Evolutionary conservation across 306 rosid species (phyloP).

Genomic region (Notholithocarpus densiflorus): DNA sequence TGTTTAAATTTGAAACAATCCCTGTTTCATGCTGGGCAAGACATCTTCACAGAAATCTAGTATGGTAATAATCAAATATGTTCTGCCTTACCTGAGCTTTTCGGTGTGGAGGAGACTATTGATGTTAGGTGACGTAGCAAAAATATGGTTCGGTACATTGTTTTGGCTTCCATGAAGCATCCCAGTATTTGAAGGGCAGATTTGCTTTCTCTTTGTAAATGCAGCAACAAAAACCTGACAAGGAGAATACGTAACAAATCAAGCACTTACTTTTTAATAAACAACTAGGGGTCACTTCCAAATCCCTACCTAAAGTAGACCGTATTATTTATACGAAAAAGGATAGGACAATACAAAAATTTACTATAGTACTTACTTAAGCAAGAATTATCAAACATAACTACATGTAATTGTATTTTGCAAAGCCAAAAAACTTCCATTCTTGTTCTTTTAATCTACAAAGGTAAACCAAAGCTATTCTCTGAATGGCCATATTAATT

Average conservation of each 20-base stretch:
- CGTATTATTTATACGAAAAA: background rate
- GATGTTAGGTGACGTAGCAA: constrained; percentile 21
- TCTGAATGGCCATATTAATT: background rate
- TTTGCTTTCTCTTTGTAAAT: constrained; percentile 51
- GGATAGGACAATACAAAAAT: background rate
- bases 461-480: background rate
- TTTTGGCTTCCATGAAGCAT: constrained; percentile 45
- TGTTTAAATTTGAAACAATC: background rate
- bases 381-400: background rate
- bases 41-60: background rate
- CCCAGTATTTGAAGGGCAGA: constrained; percentile 44
- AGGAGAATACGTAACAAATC: background rate
- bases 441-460: background rate
- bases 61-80: too few species aligned
- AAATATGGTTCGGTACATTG: constrained; percentile 20
- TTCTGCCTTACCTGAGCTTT: constrained; percentile 43
- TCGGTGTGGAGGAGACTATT: constrained; percentile 40
- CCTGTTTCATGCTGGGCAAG: background rate
- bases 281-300: constrained; percentile 12
- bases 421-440: background rate
- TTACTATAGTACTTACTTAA: background rate
- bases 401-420: background rate
- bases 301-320: background rate
- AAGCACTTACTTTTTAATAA: background rate
- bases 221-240: constrained; percentile 66